A percentile compares a stretch with the other conserved stretches of the same genome.
Evolutionary conservation across 768 basidiomycete species (phyloP).

Genomic region (Phlebiopsis flavidoalba): DNA sequence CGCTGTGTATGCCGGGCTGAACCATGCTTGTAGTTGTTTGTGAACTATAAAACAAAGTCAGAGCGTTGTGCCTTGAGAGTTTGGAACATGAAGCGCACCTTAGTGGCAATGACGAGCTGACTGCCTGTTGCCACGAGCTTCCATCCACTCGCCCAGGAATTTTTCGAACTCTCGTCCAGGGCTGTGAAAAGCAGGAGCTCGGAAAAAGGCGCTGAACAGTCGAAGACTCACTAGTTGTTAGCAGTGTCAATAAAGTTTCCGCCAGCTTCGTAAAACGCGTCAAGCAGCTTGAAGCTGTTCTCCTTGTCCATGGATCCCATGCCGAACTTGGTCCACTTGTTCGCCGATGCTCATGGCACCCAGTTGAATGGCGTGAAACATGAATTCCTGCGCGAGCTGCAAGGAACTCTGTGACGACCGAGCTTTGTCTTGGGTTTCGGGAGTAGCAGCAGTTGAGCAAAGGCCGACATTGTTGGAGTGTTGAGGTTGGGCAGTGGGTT

Average conservation of each 20-base stretch:
- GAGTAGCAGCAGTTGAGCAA: too few species aligned
- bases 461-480: too few species aligned
- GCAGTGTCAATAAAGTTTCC: conserved; percentile 26
- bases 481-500: too few species aligned
- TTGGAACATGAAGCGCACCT: conserved; percentile 14
- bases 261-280: conserved; percentile 18
- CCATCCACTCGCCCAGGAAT: conserved; percentile 37
- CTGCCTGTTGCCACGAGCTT: conserved; percentile 27
- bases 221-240: conserved; percentile 37
- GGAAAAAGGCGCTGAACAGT: background rate
- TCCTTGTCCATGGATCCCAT: conserved; percentile 38
- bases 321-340: conserved; percentile 29
- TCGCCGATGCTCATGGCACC: conserved; percentile 42
- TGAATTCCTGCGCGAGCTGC: conserved; percentile 34
- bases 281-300: conserved; percentile 36
- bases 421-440: conserved; percentile 15
- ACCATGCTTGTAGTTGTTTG: conserved; percentile 15
- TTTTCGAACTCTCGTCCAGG: conserved; percentile 26
- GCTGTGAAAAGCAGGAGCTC: background rate
- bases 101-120: conserved; percentile 26
- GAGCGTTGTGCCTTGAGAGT: too few species aligned
- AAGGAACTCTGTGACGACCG: conserved; percentile 29
- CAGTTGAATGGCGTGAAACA: conserved; percentile 42
- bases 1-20: conserved; percentile 23
- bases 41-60: too few species aligned